A percentile compares a stretch with the other conserved stretches of the same genome.
Conservation (phyloP, 257 asterid species). For the Solanum piurae region DNA sequence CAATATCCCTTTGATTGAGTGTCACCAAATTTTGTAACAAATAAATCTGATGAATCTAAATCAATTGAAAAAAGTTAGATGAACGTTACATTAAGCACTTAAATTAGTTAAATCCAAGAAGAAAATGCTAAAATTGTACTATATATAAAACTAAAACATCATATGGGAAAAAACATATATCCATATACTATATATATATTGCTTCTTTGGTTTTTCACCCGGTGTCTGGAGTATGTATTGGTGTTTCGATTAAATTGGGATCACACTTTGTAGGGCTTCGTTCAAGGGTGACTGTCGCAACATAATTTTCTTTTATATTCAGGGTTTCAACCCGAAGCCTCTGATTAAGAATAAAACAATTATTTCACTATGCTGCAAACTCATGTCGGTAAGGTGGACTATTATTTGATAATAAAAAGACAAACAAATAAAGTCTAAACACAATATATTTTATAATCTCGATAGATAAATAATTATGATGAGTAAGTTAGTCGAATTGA, state of each 20-base stretch:
- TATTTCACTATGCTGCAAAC: not conserved
- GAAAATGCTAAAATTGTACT: not conserved
- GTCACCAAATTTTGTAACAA: not conserved
- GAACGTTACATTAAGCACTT: not conserved
- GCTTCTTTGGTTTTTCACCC: not conserved
- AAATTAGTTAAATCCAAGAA: not conserved
- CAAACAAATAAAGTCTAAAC: not conserved
- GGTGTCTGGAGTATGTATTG: not conserved
- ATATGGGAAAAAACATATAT: not conserved
- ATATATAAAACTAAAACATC: not conserved
- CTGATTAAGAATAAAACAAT: no score
- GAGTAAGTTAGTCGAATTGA: not conserved
- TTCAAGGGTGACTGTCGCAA: not conserved
- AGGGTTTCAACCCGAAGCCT: fast-evolving
- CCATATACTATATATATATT: not conserved
- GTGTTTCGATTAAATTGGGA: not conserved
- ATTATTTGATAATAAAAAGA: not conserved
- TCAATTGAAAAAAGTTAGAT: not conserved
- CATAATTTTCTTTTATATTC: not conserved
- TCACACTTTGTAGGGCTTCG: not conserved
- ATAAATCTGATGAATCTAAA: not conserved
- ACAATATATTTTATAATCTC: not conserved
- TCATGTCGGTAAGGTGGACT: no score
- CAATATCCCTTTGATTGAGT: not conserved
- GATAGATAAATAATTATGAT: not conserved